Conservation (phyloP, 495 filamentous ascomycete genomes). For the Neurospora intermedia region DNA sequence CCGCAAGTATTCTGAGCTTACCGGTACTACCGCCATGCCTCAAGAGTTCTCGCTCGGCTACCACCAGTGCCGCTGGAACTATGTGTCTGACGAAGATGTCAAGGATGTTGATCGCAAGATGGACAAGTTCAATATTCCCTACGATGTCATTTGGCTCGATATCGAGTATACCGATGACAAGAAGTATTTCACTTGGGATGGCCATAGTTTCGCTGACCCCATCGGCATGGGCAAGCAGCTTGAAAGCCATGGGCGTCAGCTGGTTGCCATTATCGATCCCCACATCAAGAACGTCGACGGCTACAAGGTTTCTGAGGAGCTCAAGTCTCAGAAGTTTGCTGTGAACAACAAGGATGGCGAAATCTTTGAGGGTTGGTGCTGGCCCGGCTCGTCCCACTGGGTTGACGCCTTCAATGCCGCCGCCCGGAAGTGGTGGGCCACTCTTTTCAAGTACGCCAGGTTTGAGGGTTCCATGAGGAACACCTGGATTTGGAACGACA, state of each 20-base stretch:
- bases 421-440: conserved; percentile 78
- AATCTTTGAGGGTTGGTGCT: conserved; percentile 93
- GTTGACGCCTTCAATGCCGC: conserved; percentile 88
- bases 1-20: conserved; percentile 78
- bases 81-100: conserved; percentile 91
- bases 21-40: conserved; percentile 83
- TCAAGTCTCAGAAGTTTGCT: conserved; percentile 72
- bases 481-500: conserved; percentile 96
- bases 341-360: conserved; percentile 83
- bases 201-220: conserved; percentile 73
- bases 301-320: conserved; percentile 66
- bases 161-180: conserved; percentile 93
- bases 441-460: conserved; percentile 72
- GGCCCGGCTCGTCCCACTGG: conserved; percentile 95
- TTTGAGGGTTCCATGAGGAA: conserved; percentile 79
- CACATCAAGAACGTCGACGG: conserved; percentile 87
- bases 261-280: conserved; percentile 91
- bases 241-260: conserved; percentile 71
- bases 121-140: conserved; percentile 87
- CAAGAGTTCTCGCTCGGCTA: conserved; percentile 87
- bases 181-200: conserved; percentile 97
- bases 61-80: conserved; percentile 98
- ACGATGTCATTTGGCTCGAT: conserved; percentile 98
- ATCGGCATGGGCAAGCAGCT: conserved; percentile 80
- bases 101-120: conserved; percentile 94